These are phyloP conservation scores for Aspergillus sp. DNA, from an alignment of 2,329 filamentous ascomycete genomes.

Conservation along the genomic window DNA sequence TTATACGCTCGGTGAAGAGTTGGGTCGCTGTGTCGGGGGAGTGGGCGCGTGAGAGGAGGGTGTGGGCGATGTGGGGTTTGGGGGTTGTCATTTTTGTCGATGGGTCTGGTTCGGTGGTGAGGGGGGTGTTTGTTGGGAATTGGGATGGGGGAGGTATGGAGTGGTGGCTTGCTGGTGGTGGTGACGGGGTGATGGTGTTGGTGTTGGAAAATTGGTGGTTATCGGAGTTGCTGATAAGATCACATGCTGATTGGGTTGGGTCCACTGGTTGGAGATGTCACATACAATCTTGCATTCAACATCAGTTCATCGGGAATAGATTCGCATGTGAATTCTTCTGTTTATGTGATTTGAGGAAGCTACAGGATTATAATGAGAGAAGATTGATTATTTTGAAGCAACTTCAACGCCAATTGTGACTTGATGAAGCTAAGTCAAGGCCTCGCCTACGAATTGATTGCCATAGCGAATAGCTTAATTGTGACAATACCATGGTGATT, in stretches of 20 bases:
- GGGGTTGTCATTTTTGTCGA: constrained; percentile 19
- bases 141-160: neutral
- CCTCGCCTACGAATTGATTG: no score
- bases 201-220: neutral
- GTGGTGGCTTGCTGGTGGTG: neutral
- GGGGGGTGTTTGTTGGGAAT: neutral
- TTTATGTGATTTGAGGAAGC: no score
- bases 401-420: neutral
- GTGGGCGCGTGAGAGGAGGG: constrained; percentile 76
- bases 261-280: neutral
- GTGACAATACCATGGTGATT: no score
- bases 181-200: neutral
- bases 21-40: constrained; percentile 68
- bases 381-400: no score
- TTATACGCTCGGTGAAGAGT: constrained; percentile 80
- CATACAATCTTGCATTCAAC: neutral
- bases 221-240: constrained; percentile 6
- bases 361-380: no score
- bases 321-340: no score
- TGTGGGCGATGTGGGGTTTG: constrained; percentile 53
- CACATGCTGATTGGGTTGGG: neutral
- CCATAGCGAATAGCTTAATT: no score
- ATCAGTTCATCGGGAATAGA: neutral
- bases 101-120: no score
- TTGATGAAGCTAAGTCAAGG: neutral